A percentile compares a stretch with the other conserved stretches of the same genome.
Conservation (phyloP, 352 stramenopile genomes). For the Globisporangium alternatum region DNA sequence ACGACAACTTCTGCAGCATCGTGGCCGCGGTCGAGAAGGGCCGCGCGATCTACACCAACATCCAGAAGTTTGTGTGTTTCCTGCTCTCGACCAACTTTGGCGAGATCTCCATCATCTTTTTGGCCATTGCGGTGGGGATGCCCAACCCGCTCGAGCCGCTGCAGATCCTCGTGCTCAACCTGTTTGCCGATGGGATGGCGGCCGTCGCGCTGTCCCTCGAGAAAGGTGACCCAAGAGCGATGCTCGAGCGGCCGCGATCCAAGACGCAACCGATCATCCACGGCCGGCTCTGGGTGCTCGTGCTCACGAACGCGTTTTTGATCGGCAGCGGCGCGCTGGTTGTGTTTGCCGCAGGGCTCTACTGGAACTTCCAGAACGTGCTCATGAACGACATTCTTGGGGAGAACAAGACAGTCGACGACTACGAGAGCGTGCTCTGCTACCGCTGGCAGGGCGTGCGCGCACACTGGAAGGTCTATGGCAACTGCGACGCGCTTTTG, state of each 20-base stretch:
- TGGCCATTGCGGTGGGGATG: constrained; percentile 56
- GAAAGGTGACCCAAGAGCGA: constrained; percentile 60
- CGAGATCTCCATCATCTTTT: constrained; percentile 89
- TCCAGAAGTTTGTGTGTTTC: constrained; percentile 98
- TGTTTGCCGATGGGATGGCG: constrained; percentile 95
- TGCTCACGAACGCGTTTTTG: constrained; percentile 59
- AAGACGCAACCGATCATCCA: constrained; percentile 59
- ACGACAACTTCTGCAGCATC: constrained; percentile 99
- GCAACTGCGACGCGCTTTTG: constrained; percentile 48
- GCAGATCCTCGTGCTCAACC: constrained; percentile 98
- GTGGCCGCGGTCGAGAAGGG: constrained; percentile 96
- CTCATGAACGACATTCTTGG: constrained; percentile 54
- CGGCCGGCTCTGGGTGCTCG: constrained; percentile 62
- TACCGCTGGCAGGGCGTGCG: constrained; percentile 47
- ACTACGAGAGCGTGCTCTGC: constrained; percentile 60
- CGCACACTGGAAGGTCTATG: constrained; percentile 48
- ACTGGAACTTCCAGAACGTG: constrained; percentile 68
- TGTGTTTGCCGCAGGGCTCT: constrained; percentile 56
- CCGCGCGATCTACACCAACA: constrained; percentile 97
- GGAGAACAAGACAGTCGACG: constrained; percentile 32
- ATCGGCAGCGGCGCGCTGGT: constrained; percentile 42
- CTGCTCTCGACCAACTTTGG: constrained; percentile 98
- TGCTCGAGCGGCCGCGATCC: constrained; percentile 57
- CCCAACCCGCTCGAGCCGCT: constrained; percentile 92
- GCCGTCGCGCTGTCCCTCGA: constrained; percentile 69